Conservation (phyloP, 805 yeast species). For the Wickerhamiella dianesei region DNA sequence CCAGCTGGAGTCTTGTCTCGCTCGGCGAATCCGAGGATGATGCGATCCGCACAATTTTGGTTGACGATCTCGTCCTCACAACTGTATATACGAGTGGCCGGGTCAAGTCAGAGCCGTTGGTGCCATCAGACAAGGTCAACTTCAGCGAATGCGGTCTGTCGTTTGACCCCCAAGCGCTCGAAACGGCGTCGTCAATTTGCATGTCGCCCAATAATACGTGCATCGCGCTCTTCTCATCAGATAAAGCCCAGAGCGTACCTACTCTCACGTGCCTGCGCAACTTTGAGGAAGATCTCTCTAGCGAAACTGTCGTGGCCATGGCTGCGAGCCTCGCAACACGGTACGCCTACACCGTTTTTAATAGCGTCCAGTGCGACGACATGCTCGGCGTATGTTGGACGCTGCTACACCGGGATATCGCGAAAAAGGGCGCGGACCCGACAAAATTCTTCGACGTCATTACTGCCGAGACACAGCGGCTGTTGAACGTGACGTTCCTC, state of each 20-base stretch:
- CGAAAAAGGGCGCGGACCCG: conserved; percentile 15
- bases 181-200: conserved; percentile 15
- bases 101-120: conserved; percentile 18
- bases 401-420: conserved; percentile 28
- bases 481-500: conserved; percentile 59
- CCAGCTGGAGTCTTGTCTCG: conserved; percentile 6
- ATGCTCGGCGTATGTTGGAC: conserved; percentile 42
- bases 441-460: conserved; percentile 31
- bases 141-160: conserved; percentile 7
- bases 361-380: conserved; percentile 57
- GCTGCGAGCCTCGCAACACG: conserved; percentile 51
- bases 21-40: conserved; percentile 1
- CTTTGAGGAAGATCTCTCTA: neutral
- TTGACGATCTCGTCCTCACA: conserved; percentile 14
- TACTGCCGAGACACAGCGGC: conserved; percentile 56
- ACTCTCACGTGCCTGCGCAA: neutral
- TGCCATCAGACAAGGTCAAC: conserved; percentile 7
- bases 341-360: conserved; percentile 59
- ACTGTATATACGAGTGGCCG: conserved; percentile 12
- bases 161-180: conserved; percentile 7
- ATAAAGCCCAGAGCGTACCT: neutral
- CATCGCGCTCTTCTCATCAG: conserved; percentile 5
- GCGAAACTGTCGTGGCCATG: conserved; percentile 1
- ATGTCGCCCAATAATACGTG: conserved; percentile 23
- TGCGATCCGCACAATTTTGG: conserved; percentile 10